phyloP scores from a whole-genome alignment of 495 filamentous ascomycete genomes.

The Letharia lupina region DNA sequence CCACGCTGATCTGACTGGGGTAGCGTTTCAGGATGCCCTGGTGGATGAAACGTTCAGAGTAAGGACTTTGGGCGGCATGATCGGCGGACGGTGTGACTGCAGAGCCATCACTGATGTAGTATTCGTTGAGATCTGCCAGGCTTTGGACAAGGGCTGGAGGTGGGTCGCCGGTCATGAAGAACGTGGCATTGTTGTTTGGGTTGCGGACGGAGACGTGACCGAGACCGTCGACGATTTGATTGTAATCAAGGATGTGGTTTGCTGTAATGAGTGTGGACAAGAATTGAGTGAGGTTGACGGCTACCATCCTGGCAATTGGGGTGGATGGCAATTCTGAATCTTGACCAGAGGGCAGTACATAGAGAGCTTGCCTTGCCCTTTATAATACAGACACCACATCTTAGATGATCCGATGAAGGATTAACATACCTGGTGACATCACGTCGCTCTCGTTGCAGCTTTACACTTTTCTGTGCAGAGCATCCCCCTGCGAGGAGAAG shows the following conservation, averaged over 20 bases:
- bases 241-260: constrained; percentile 11
- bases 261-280: constrained; percentile 7
- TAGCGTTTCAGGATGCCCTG: constrained; percentile 1
- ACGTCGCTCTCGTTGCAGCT: too few relatives aligned
- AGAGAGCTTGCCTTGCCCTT: too few relatives aligned
- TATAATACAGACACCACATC: too few relatives aligned
- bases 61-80: neutral
- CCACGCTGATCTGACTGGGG: neutral
- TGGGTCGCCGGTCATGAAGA: neutral
- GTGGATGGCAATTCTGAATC: too few relatives aligned
- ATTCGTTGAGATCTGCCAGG: neutral
- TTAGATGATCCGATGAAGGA: too few relatives aligned
- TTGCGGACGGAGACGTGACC: constrained; percentile 6
- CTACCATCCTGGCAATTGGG: neutral
- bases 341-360: too few relatives aligned
- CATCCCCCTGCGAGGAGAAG: too few relatives aligned
- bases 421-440: too few relatives aligned
- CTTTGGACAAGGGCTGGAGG: neutral
- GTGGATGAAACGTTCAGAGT: neutral
- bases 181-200: neutral
- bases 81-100: neutral
- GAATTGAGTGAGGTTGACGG: neutral
- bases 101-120: neutral
- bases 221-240: neutral
- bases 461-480: too few relatives aligned